Evolutionary conservation across 139 green algal species (phyloP), one percentile per base, ranked within the genome.

Genomic region (Micractinium conductrix): DNA sequence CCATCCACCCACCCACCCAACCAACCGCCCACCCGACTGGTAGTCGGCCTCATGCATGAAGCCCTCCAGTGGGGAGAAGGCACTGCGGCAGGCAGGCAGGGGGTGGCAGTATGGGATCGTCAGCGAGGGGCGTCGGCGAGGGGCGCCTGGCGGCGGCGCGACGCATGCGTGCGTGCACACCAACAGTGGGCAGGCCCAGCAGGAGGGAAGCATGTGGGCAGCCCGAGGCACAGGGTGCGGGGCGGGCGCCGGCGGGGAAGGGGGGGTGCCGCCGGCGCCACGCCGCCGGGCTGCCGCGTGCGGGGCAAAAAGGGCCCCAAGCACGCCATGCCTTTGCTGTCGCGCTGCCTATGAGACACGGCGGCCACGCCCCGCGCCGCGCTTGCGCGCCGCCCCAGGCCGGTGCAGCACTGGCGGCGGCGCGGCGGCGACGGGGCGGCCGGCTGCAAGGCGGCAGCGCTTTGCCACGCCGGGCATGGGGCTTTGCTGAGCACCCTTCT

Each of bases 31-130:
- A 82, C 76, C 76, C 37, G 88, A 87, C 4, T 94, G 72, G 80
- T 98, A 98, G 17, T 91, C 90, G 14, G 93, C 93, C 84, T 96
- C 86, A 68, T 93, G 93, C 88, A 98, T 94, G 90, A 98, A 98
- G 72, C 96, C 96, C 55, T 93, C 86, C 65, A 98, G 85, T 1
- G 96, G 96, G 33, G 95, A 97, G 86, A 98, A 98, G 62, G 83
- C 95, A 30, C 91, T 93, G 90, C n/a, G n/a, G n/a, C 78, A 86
- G 53, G 38, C 22, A 26, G 40, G 70, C 4, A 4, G 26, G 53
- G 26, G 26, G 10, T 16, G 10, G 53, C 8, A 16, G 7, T 14
- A 21, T 62, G 53, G n/a, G n/a, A n/a, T n/a, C n/a, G n/a, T n/a
- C n/a, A n/a, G n/a, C n/a, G n/a, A n/a, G n/a, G n/a, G n/a, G n/a